Evolutionary conservation across 1,284 basidiomycete species (phyloP), one percentile per base, ranked within the genome.

Genomic region (Anthracocystis panici-leucophaei): DNA sequence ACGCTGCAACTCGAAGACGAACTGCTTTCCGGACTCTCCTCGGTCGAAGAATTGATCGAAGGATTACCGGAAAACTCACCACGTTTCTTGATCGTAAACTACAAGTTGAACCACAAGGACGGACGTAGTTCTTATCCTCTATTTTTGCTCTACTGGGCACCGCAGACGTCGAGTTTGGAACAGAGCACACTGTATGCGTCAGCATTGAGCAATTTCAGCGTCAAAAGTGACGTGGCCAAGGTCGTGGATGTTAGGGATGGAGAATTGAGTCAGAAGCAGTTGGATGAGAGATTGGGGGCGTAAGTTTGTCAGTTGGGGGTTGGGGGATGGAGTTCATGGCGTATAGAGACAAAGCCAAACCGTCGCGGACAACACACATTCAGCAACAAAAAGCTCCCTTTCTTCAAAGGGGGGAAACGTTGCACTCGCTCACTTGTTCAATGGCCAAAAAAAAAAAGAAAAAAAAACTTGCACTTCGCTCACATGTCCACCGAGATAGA

Each of bases 21-120:
- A n/a, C 56, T 77, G 5, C 68, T 66, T 7, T 41, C 65, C 5
- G 74, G 75, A 9, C 38, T 74, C 41, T 44, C 5, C 0, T 20
- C 54, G 11, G 58, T 80, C 0, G 80, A 83, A 14, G 82, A 85
- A 21, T 48, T 85, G 5, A 57, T 69, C 8, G 82, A 85, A 56
- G 95, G 96, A 82, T 88, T 97, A 7, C 95, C 95, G 0, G 93
- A 93, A 86, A 93, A 92, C 85, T 90, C 92, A 6, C 95, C 95
- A 11, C 89, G 95, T 77, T 97, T 94, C 84, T 90, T 97, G 50
- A 85, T 97, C 21, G 87, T 92, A 31, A 93, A 93, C 16, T 93
- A 95, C 81, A 91, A 93, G 81, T 88, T 95, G 23, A 88, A 89
- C 48, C 93, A 96, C 85, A 85, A 84, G 6, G 95, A 97, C 80